Base-by-base conservation (phyloP, 2,329 filamentous ascomycete genomes). In the Ophiostoma triangulosporum region DNA sequence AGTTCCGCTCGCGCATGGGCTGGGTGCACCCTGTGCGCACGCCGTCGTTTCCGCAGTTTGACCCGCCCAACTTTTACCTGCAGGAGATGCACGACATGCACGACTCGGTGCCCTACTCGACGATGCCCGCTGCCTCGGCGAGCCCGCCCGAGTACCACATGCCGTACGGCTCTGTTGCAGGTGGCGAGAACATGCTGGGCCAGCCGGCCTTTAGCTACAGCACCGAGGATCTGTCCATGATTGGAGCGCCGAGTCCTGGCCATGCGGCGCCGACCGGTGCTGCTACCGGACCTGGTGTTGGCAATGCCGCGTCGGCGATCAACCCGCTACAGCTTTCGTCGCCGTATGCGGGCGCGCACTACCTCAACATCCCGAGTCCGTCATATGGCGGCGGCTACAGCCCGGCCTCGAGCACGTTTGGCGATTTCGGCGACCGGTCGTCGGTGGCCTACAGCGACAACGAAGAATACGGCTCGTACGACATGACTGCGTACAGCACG, bases 1-100 rank as follows among this genome's bases (percentile, higher is more conserved):
- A 82, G 61, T 88, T 89, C 67, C 80, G 83, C 60, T 73, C 71
- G 33, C 78, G 82, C 59, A 81, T 87, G 72, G 81, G 83, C 48
- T 86, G 81, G 81, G 65, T 73, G 45, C 74, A 80, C 57, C 79
- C 80, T 11, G 70, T 73, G 57, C 71, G 77, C 58, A 80, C 79
- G 43, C 74, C 71, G 6, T 79, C 78, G 9, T 82, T 81, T 65
- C 78, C 79, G 26, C 76, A 77, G 63, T 82, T 81, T 64, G 67
- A 75, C 59, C 70, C 72, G 48, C 75, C 74, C 60, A 76, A 74
- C 64, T 80, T 78, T 62, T 72, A 70, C 58, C 66, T 74, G 62
- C 64, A 65, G 48, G 43, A 46, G 6, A 66, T 76, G 59, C 35
- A 38, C 43, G 26, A 26, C 43, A 11, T 6, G 4, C 43, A n/a